These are phyloP conservation scores for Cladosporium phlei DNA, from an alignment of 2,329 filamentous ascomycete genomes.

Conservation along the genomic window DNA sequence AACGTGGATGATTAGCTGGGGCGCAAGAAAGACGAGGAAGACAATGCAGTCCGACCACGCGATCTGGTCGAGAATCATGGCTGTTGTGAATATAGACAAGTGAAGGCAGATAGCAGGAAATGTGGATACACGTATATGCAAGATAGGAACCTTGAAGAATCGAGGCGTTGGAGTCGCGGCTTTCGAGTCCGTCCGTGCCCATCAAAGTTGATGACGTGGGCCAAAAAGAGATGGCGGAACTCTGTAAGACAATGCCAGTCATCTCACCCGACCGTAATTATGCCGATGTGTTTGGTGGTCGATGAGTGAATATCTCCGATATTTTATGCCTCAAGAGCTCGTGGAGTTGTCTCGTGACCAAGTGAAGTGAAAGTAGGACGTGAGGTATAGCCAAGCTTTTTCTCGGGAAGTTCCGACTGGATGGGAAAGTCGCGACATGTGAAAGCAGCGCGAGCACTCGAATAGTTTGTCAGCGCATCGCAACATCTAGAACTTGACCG, in stretches of 20 bases:
- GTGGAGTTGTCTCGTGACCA: not conserved
- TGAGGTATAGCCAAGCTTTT: conserved; percentile 5
- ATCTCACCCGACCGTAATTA: no score
- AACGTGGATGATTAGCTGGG: conserved; percentile 65
- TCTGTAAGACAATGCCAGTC: not conserved
- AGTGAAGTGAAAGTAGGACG: not conserved
- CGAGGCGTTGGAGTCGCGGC: conserved; percentile 3
- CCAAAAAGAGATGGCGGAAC: conserved; percentile 4
- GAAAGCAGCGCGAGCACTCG: not conserved
- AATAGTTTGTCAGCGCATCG: conserved; percentile 6
- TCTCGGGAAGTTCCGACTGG: conserved; percentile 1
- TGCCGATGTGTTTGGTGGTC: no score
- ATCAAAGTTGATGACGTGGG: conserved; percentile 9
- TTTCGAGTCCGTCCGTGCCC: conserved; percentile 8
- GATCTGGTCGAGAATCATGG: conserved; percentile 69
- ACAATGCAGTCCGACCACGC: conserved; percentile 71
- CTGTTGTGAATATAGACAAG: conserved; percentile 14
- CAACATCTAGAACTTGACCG: conserved; percentile 1
- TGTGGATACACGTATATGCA: not conserved
- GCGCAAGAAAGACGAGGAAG: conserved; percentile 66
- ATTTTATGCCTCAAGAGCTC: no score
- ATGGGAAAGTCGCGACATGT: conserved; percentile 3
- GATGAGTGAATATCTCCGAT: no score
- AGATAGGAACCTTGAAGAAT: not conserved
- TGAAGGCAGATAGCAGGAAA: not conserved